phyloP scores from a whole-genome alignment of 352 stramenopile species.

The Globisporangium radiosum region DNA sequence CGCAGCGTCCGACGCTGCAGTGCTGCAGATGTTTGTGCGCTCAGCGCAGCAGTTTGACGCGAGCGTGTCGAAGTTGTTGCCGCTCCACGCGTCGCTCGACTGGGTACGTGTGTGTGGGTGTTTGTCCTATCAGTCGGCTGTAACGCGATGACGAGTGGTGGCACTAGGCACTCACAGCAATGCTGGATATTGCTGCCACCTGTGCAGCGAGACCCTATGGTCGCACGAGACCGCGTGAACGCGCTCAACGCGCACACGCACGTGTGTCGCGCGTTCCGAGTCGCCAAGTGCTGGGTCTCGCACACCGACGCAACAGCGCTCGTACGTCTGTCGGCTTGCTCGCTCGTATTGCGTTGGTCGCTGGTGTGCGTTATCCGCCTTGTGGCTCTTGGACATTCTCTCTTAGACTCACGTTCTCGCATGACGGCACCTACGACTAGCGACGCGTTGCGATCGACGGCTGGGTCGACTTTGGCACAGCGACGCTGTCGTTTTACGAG shows the following conservation, averaged over 20 bases:
- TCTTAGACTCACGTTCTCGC: too few relatives aligned
- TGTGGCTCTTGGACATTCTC: too few relatives aligned
- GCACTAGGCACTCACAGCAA: too few relatives aligned
- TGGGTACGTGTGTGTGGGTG: slow-evolving; percentile 22
- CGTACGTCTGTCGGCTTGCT: slow-evolving; percentile 12
- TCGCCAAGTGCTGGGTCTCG: slow-evolving; percentile 29
- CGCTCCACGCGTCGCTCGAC: slow-evolving; percentile 26
- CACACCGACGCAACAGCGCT: slow-evolving; percentile 12
- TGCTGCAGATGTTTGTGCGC: slow-evolving; percentile 6
- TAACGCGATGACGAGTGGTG: neutral
- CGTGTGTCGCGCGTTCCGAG: slow-evolving; percentile 17
- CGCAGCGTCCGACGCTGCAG: neutral
- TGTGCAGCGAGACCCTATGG: slow-evolving; percentile 10
- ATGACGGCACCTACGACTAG: slow-evolving; percentile 10
- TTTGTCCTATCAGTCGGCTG: neutral
- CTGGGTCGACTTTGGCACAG: slow-evolving; percentile 47
- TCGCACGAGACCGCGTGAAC: slow-evolving; percentile 21
- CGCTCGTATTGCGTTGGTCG: neutral
- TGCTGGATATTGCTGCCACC: neutral
- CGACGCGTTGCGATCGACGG: slow-evolving; percentile 33
- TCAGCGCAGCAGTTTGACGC: slow-evolving; percentile 20
- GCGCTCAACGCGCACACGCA: slow-evolving; percentile 18
- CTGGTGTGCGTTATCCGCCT: neutral
- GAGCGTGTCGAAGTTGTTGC: slow-evolving; percentile 25
- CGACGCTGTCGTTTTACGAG: slow-evolving; percentile 45